phyloP scores from a whole-genome alignment of 495 filamentous ascomycete genomes.

The Xylaria intraflava region DNA sequence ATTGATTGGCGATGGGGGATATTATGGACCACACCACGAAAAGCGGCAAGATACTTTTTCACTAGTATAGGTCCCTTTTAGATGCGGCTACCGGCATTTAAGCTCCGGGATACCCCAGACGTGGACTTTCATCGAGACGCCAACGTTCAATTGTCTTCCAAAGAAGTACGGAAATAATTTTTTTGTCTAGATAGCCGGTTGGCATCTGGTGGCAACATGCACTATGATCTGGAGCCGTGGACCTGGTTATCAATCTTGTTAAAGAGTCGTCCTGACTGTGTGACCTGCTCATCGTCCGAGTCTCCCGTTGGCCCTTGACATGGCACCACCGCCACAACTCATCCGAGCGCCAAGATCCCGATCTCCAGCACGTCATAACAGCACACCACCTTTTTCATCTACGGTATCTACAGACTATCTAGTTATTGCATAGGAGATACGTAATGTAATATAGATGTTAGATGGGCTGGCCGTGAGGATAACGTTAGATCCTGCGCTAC shows the following conservation, averaged over 20 bases:
- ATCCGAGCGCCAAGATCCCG: slow-evolving; percentile 9
- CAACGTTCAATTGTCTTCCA: not conserved
- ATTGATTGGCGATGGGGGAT: not conserved
- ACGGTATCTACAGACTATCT: not conserved
- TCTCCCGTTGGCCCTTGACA: not conserved
- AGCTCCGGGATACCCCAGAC: slow-evolving; percentile 6
- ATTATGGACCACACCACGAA: not conserved
- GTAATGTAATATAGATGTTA: no score
- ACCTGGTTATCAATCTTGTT: not conserved
- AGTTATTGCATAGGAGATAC: no score
- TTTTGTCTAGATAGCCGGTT: not conserved
- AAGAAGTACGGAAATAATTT: not conserved
- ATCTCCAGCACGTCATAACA: slow-evolving; percentile 1
- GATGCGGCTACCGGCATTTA: not conserved
- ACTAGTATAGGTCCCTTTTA: not conserved
- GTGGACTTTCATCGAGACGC: not conserved
- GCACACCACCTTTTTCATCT: not conserved
- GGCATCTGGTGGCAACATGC: not conserved
- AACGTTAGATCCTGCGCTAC: no score
- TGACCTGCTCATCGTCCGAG: not conserved
- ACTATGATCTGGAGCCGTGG: not conserved
- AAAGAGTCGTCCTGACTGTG: no score
- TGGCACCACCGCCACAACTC: slow-evolving; percentile 6
- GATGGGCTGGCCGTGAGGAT: no score
- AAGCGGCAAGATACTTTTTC: not conserved